A percentile compares a stretch with the other conserved stretches of the same genome.
These are phyloP conservation scores for Strigomonas galati DNA, from an alignment of 208 protist species.

Conservation along the genomic window DNA sequence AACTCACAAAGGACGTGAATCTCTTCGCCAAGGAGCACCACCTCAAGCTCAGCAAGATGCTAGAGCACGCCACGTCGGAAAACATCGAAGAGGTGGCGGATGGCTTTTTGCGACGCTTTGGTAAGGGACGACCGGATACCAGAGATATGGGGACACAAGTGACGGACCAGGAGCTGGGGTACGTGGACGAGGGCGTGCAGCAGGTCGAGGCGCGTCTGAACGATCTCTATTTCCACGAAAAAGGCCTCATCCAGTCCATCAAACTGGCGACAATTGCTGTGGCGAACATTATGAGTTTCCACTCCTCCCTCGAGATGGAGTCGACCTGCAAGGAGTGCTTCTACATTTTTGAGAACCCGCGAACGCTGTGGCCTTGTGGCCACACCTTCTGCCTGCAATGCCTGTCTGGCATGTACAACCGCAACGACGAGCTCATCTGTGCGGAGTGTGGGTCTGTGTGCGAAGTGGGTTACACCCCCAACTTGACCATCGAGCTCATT, in stretches of 20 bases:
- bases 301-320: conserved; percentile 83
- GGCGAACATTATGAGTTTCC: conserved; percentile 80
- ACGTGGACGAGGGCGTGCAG: conserved; percentile 56
- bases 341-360: conserved; percentile 75
- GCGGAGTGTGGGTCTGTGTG: conserved; percentile 79
- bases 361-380: conserved; percentile 85
- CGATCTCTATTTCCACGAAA: conserved; percentile 67
- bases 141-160: conserved; percentile 62
- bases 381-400: conserved; percentile 86
- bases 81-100: conserved; percentile 30
- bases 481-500: conserved; percentile 69
- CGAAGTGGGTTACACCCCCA: conserved; percentile 83
- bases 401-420: conserved; percentile 72
- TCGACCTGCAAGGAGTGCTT: conserved; percentile 87
- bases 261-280: conserved; percentile 58
- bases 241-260: conserved; percentile 51
- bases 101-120: conserved; percentile 63
- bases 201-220: conserved; percentile 61
- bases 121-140: conserved; percentile 24
- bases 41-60: conserved; percentile 15
- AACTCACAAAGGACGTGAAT: conserved; percentile 70
- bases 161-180: conserved; percentile 66
- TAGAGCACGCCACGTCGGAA: conserved; percentile 8
- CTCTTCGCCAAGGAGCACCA: conserved; percentile 49
- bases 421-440: conserved; percentile 76